phyloP scores from a whole-genome alignment of 1,284 basidiomycete species.

The Ceratobasidium sp. region DNA sequence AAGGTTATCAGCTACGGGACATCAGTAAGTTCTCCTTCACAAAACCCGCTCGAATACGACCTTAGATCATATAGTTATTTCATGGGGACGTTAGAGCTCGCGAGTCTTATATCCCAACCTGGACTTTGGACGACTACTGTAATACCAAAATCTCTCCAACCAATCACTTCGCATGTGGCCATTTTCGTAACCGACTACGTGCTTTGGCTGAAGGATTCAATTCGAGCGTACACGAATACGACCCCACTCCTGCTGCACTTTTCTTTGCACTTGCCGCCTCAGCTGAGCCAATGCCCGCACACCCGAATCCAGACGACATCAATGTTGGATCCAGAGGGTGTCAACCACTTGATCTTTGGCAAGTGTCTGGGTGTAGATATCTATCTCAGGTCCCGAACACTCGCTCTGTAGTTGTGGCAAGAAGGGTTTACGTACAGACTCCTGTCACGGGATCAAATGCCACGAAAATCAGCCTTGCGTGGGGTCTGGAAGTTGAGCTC shows the following conservation, averaged over 20 bases:
- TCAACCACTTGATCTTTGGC: neutral
- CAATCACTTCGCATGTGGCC: neutral
- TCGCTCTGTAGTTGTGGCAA: neutral
- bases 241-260: conserved; percentile 66
- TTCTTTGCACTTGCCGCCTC: conserved; percentile 80
- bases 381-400: neutral
- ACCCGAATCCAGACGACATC: conserved; percentile 48
- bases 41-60: too few species aligned
- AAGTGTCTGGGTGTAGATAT: neutral
- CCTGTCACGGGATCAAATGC: neutral
- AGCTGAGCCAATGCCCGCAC: conserved; percentile 62
- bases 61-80: too few species aligned
- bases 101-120: neutral
- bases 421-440: conserved; percentile 31
- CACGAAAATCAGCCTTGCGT: conserved; percentile 32
- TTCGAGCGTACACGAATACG: conserved; percentile 44
- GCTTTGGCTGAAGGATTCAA: neutral
- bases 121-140: neutral
- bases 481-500: conserved; percentile 23
- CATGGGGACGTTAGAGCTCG: neutral
- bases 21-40: too few species aligned
- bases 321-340: neutral
- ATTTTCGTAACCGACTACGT: neutral
- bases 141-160: neutral
- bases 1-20: too few species aligned